Conservation (phyloP, 2,329 filamentous ascomycete genomes). For the Exophiala dermatitidis region DNA sequence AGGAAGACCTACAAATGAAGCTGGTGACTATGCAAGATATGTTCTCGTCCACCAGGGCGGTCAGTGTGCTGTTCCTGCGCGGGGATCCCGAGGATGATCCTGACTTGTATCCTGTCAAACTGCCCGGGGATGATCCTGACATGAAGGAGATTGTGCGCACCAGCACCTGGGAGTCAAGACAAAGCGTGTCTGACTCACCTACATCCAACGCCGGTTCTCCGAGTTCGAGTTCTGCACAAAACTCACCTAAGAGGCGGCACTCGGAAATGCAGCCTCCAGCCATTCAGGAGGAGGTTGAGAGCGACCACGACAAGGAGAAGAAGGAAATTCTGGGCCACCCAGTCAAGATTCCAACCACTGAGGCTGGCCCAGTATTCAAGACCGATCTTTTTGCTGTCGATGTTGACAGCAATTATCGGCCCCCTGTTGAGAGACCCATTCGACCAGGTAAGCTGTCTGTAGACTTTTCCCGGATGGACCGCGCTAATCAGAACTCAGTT, state of each 20-base stretch:
- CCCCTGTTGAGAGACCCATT: constrained; percentile 62
- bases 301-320: constrained; percentile 15
- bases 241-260: constrained; percentile 38
- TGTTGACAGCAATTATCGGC: constrained; percentile 77
- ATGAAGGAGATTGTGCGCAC: constrained; percentile 29
- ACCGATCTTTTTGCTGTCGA: constrained; percentile 47
- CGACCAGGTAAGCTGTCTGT: constrained; percentile 53
- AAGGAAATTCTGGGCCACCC: constrained; percentile 6
- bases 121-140: constrained; percentile 33
- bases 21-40: constrained; percentile 40
- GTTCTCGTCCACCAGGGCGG: constrained; percentile 40
- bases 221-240: constrained; percentile 34
- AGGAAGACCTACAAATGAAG: constrained; percentile 42
- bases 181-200: constrained; percentile 32
- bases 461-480: constrained; percentile 1
- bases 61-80: constrained; percentile 38
- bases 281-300: constrained; percentile 23
- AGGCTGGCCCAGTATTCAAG: constrained; percentile 7
- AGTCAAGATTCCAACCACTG: constrained; percentile 22
- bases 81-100: constrained; percentile 42
- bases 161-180: constrained; percentile 31
- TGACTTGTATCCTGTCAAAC: constrained; percentile 38
- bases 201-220: constrained; percentile 35
- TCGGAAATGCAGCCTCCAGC: constrained; percentile 23
- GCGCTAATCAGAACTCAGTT: constrained; percentile 45